phyloP scores from a whole-genome alignment of 2,329 filamentous ascomycete genomes.

The Pseudocercospora macadamiae region DNA sequence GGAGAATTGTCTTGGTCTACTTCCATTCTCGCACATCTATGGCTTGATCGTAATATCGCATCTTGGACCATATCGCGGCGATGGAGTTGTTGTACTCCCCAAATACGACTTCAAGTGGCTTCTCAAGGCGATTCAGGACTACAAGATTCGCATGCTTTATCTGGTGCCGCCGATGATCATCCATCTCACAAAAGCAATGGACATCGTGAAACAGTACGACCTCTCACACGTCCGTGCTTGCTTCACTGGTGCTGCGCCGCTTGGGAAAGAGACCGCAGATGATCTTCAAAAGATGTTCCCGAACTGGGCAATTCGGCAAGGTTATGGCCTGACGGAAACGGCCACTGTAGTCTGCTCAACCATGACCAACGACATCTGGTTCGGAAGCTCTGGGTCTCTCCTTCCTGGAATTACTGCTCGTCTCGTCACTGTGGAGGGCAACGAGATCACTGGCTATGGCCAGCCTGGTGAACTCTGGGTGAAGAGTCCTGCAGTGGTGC shows the following conservation, averaged over 20 bases:
- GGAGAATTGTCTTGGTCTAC: conserved; percentile 66
- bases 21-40: conserved; percentile 84
- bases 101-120: conserved; percentile 74
- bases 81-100: conserved; percentile 71
- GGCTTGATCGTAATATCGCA: conserved; percentile 72
- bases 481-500: conserved; percentile 72
- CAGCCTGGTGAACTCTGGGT: conserved; percentile 80
- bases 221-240: conserved; percentile 67
- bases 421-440: conserved; percentile 68
- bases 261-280: conserved; percentile 71
- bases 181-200: conserved; percentile 67
- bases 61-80: conserved; percentile 68
- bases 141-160: conserved; percentile 68
- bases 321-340: conserved; percentile 80
- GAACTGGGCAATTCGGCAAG: conserved; percentile 60
- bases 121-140: conserved; percentile 66
- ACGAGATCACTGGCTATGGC: conserved; percentile 71
- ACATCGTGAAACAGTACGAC: conserved; percentile 67
- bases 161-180: conserved; percentile 84
- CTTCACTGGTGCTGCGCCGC: conserved; percentile 77
- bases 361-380: conserved; percentile 64
- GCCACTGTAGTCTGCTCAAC: conserved; percentile 69
- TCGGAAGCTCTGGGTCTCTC: conserved; percentile 73
- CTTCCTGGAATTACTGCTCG: conserved; percentile 67
- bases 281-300: conserved; percentile 67